A percentile compares a stretch with the other conserved stretches of the same genome.
These are phyloP conservation scores for Chondrostereum purpureum DNA, from an alignment of 1,284 basidiomycete genomes.

Conservation along the genomic window DNA sequence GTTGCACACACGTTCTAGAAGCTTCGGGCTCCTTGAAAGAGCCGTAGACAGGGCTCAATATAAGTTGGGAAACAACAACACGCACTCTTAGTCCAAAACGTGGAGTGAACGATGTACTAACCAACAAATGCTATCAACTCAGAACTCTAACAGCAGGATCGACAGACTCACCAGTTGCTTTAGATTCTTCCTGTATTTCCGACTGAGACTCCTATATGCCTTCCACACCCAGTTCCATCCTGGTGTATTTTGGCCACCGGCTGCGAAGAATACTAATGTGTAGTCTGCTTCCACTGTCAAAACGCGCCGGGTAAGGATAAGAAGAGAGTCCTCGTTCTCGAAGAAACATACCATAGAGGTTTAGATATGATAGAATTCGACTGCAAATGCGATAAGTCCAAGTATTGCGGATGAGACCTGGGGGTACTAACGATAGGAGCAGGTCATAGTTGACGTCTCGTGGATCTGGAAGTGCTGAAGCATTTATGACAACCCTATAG, in stretches of 20 bases:
- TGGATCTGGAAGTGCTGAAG: constrained; percentile 76
- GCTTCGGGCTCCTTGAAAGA: too few species aligned
- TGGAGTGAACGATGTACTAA: constrained; percentile 80
- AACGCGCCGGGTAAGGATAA: constrained; percentile 6
- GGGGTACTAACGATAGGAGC: constrained; percentile 56
- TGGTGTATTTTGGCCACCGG: constrained; percentile 69
- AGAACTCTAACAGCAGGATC: constrained; percentile 4
- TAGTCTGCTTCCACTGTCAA: constrained; percentile 77
- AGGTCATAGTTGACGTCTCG: constrained; percentile 71
- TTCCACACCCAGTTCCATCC: constrained; percentile 90
- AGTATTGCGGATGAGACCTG: constrained; percentile 9
- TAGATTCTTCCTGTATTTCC: constrained; percentile 84
- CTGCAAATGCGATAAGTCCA: constrained; percentile 27
- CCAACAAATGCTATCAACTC: background rate
- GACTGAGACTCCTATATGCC: constrained; percentile 71
- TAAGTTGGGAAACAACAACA: constrained; percentile 4
- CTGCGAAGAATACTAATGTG: constrained; percentile 79
- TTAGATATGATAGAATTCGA: constrained; percentile 67
- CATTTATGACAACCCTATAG: constrained; percentile 71
- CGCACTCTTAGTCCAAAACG: constrained; percentile 81
- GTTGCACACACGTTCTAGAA: too few species aligned
- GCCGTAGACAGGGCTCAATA: background rate
- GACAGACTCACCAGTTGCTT: constrained; percentile 60
- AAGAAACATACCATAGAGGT: constrained; percentile 60
- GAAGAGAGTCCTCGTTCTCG: background rate